These are phyloP conservation scores for Viola odorata DNA, from an alignment of 345 rosid genomes.

Conservation along the genomic window DNA sequence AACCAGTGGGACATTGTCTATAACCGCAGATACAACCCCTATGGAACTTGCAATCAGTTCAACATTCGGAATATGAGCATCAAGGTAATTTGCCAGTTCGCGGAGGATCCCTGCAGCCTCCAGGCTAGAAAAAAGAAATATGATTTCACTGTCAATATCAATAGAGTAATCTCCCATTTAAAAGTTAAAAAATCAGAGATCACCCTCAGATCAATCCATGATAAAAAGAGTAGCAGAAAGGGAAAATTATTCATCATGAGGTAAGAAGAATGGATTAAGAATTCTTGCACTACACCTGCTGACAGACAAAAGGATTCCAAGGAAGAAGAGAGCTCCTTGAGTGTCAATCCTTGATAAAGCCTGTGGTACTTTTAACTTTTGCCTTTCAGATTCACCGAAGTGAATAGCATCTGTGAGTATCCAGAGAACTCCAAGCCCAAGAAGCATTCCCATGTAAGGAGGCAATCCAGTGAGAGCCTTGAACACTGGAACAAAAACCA, in stretches of 20 bases:
- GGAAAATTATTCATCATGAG: not conserved
- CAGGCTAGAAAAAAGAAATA: constrained; percentile 41
- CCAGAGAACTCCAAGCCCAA: constrained; percentile 98
- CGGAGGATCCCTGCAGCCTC: constrained; percentile 92
- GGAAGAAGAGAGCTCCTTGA: constrained; percentile 91
- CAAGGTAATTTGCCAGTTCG: constrained; percentile 87
- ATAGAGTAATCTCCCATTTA: not conserved
- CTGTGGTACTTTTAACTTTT: constrained; percentile 86
- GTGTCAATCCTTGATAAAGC: constrained; percentile 91
- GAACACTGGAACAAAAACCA: constrained; percentile 85
- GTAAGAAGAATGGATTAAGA: not conserved
- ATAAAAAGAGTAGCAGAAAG: not conserved
- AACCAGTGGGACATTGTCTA: constrained; percentile 89
- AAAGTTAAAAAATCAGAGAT: too few relatives aligned
- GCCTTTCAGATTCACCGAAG: constrained; percentile 88
- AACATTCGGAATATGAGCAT: constrained; percentile 62
- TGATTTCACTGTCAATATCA: not conserved
- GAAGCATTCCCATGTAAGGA: constrained; percentile 90
- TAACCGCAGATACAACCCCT: constrained; percentile 80
- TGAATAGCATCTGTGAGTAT: constrained; percentile 93
- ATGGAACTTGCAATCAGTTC: constrained; percentile 80
- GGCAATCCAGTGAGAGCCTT: constrained; percentile 92
- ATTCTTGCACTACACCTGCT: constrained; percentile 50
- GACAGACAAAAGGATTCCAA: constrained; percentile 84
- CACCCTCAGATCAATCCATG: not conserved